These are phyloP conservation scores for Boletus tomentosulus DNA, from an alignment of 768 basidiomycete species.

Conservation along the genomic window DNA sequence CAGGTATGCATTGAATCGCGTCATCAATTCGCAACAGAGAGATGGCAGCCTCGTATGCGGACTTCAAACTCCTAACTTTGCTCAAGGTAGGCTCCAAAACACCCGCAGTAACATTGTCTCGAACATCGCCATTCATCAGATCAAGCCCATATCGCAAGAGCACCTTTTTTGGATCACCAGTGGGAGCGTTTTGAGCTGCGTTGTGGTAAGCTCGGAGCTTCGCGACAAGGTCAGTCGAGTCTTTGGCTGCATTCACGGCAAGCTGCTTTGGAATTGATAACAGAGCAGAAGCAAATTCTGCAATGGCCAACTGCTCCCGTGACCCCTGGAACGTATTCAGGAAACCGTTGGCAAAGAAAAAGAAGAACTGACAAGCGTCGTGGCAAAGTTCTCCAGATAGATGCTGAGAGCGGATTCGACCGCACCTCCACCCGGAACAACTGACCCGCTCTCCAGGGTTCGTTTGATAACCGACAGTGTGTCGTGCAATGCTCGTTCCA, in stretches of 20 bases:
- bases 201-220: slow-evolving; percentile 97
- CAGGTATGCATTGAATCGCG: slow-evolving; percentile 87
- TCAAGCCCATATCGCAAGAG: slow-evolving; percentile 93
- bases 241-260: slow-evolving; percentile 97
- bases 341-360: neutral
- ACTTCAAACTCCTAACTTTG: slow-evolving; percentile 96
- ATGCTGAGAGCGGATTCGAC: slow-evolving; percentile 96
- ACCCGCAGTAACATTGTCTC: slow-evolving; percentile 92
- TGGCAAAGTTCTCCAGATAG: slow-evolving; percentile 98
- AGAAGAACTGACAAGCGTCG: slow-evolving; percentile 70
- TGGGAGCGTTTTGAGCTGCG: slow-evolving; percentile 88
- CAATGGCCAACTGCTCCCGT: slow-evolving; percentile 96
- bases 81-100: slow-evolving; percentile 95
- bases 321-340: slow-evolving; percentile 64
- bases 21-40: slow-evolving; percentile 94
- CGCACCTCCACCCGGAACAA: slow-evolving; percentile 96
- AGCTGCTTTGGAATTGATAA: slow-evolving; percentile 95
- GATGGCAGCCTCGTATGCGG: slow-evolving; percentile 94
- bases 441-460: slow-evolving; percentile 91
- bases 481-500: slow-evolving; percentile 96
- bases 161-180: slow-evolving; percentile 86
- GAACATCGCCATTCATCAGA: slow-evolving; percentile 87
- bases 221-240: slow-evolving; percentile 95
- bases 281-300: slow-evolving; percentile 93
- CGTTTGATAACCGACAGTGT: slow-evolving; percentile 93